Conservation (phyloP, 1,284 basidiomycete genomes). For the Boletus sp. region DNA sequence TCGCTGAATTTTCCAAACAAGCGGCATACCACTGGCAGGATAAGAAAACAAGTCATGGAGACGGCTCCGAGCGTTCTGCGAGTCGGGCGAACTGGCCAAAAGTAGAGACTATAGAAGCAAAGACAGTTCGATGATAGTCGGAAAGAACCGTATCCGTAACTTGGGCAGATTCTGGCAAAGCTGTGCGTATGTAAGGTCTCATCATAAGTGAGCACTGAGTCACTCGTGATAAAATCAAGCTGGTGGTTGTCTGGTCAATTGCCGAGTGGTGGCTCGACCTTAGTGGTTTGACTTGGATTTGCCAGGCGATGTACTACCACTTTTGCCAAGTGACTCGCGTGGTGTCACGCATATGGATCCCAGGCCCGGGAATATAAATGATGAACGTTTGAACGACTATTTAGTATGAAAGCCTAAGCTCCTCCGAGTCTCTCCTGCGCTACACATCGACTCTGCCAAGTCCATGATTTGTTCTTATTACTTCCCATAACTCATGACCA, state of each 20-base stretch:
- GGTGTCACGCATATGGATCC: background rate
- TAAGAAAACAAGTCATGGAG: background rate
- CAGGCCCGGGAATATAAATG: background rate
- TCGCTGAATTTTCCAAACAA: background rate
- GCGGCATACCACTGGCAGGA: no score
- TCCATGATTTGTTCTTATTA: conserved; percentile 16
- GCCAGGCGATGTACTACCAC: background rate
- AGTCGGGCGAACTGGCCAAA: background rate
- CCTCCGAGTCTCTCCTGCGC: background rate
- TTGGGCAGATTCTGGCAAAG: background rate
- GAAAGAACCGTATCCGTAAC: no score
- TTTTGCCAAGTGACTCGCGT: conserved; percentile 5
- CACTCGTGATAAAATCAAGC: background rate
- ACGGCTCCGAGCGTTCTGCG: background rate
- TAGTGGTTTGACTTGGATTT: background rate
- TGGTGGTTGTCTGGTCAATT: background rate
- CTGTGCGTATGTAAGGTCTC: background rate
- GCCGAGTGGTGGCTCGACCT: background rate
- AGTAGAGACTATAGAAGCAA: background rate
- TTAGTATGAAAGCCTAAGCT: background rate
- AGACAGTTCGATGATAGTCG: background rate
- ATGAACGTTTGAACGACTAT: background rate
- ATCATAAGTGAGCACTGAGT: background rate
- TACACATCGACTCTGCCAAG: conserved; percentile 3
- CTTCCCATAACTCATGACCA: conserved; percentile 47